Base-by-base conservation (phyloP, 2,329 filamentous ascomycete genomes). In the Apiospora malaysiana region DNA sequence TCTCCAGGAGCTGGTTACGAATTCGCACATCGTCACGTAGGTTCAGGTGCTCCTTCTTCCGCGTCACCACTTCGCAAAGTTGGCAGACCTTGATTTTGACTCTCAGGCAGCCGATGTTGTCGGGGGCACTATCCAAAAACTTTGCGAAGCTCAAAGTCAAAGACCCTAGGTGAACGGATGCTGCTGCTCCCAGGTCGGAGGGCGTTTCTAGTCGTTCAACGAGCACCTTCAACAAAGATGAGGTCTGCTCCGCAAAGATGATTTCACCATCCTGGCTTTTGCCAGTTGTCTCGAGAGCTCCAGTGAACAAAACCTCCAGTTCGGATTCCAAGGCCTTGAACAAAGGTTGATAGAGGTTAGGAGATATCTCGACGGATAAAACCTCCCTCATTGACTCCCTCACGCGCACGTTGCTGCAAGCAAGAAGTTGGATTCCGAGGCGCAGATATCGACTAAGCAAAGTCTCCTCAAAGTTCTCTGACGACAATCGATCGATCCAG, bases 31-130 rank as follows among this genome's bases (percentile, higher is more conserved):
- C 91, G 74, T 93, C 90, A 68, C 91, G 86, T 14, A 93, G 81
- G 74, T 92, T 92, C 56, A 93, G 81, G 68, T 92, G 87, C 75
- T 93, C 90, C 75, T 92, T 92, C 74, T 90, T 87, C 78, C 87
- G 88, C 16, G 87, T 90, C 45, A 92, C 87, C 4, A 87, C 86
- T 74, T 92, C 91, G 71, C 87, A 91, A 9, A 93, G 80, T 74
- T 92, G 89, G 75, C 91, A 92, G 51, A 92, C 88, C 75, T 91
- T 90, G 76, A 92, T 92, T 77, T 92, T 92, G 63, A 92, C 89
- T 69, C 89, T 85, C 21, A 91, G 77, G 25, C 86, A 88, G 73
- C 85, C 88, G 10, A 84, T 79, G 16, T 85, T 87, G 71, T 92
- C 90, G 4, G 85, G 77, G 10, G 88, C 80, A 6, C 87, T 86